Conservation (phyloP, 2,329 filamentous ascomycete genomes). For the Allantophomopsis cytisporea region DNA sequence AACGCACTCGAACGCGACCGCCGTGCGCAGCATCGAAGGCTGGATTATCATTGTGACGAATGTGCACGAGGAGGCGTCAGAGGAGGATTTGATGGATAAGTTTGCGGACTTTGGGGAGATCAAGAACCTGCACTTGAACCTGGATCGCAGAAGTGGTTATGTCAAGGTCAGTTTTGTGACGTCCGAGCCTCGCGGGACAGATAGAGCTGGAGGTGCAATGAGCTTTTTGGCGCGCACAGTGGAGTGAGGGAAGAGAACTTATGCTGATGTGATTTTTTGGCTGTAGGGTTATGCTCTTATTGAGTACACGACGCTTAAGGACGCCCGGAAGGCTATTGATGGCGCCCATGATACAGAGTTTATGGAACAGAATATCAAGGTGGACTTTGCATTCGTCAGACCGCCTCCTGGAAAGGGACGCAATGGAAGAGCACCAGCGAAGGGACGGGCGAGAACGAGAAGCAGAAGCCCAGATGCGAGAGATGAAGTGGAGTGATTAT, state of each 20-base stretch:
- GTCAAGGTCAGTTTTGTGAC: slow-evolving; percentile 50
- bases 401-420: slow-evolving; percentile 52
- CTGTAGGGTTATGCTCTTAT: slow-evolving; percentile 69
- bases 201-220: not conserved
- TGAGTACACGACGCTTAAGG: slow-evolving; percentile 67
- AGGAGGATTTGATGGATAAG: slow-evolving; percentile 69
- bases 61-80: slow-evolving; percentile 75
- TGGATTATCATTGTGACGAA: slow-evolving; percentile 85
- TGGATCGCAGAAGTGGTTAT: slow-evolving; percentile 72
- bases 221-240: not conserved
- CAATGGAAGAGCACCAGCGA: slow-evolving; percentile 17
- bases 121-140: slow-evolving; percentile 74
- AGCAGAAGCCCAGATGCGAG: slow-evolving; percentile 16
- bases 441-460: slow-evolving; percentile 17
- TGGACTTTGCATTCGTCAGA: slow-evolving; percentile 77
- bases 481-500: slow-evolving; percentile 12
- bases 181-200: too few species aligned
- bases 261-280: not conserved
- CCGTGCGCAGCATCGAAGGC: slow-evolving; percentile 76
- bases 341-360: slow-evolving; percentile 66
- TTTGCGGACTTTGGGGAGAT: slow-evolving; percentile 80
- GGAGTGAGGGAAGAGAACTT: not conserved
- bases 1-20: slow-evolving; percentile 61
- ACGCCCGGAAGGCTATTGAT: slow-evolving; percentile 72
- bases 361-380: slow-evolving; percentile 66